Evolutionary conservation across 1,284 basidiomycete species (phyloP), one percentile per base, ranked within the genome.

Genomic region (Cryptococcus sp.): DNA sequence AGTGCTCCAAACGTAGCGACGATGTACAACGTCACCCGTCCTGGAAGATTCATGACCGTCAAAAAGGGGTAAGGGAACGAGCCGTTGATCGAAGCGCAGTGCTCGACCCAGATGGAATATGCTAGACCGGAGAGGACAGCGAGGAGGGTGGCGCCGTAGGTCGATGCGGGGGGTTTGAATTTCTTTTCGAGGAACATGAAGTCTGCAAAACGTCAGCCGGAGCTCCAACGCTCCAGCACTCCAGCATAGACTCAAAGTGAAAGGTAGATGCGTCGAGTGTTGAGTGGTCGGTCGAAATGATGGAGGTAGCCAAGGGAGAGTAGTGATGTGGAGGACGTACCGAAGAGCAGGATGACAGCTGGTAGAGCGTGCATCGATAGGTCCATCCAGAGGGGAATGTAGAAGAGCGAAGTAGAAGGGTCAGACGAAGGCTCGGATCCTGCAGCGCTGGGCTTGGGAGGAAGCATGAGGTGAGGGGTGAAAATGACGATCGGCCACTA

Each of bases 31-130:
- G 62, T 69, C n/a, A 82, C 53, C 16, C 86, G 78, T 26, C 76
- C 69, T 7, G 69, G 59, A 14, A 81, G 72, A 0, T 79, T 70
- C 61, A 78, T 82, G 24, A 82, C 60, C 0, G 81, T 85, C 51
- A 90, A 74, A 75, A 89, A 89, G 0, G 87, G 87, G 69, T 89
- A 89, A 18, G 87, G 85, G 70, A 87, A 89, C 2, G 63, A 68
- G n/a, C 79, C 80, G 45, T 62, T 58, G 48, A 74, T 76, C 5
- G 60, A 70, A 0, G 83, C 82, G 58, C 81, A 84, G 55, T 81
- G 79, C 60, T 90, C 87, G 7, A 82, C 80, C 79, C 84, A 87
- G 9, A 65, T 68, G 0, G 74, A 74, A 60, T 89, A 89, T 68
- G 77, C 77, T 4, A 77, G 18, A 1, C 79, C 75, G 52, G 76